A percentile compares a stretch with the other conserved stretches of the same genome.
Conservation (phyloP, 2,329 filamentous ascomycete species). For the Daldinia eschscholtzii region DNA sequence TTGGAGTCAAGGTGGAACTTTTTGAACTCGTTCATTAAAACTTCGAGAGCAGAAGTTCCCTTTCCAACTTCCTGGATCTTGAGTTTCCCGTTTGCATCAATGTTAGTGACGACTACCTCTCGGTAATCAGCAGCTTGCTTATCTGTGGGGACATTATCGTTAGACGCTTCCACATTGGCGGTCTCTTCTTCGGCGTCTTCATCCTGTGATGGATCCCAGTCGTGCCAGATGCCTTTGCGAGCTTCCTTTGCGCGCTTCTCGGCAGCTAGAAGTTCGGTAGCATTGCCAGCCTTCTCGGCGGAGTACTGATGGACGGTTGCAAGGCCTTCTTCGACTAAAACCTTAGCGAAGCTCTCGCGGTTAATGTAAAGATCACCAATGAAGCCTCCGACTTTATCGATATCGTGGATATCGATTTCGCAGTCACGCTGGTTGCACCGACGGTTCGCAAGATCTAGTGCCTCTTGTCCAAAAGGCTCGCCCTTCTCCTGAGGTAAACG, state of each 20-base stretch:
- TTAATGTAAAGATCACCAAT: constrained; percentile 95
- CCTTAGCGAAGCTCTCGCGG: constrained; percentile 94
- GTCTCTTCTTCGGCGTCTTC: constrained; percentile 70
- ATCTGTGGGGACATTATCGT: constrained; percentile 66
- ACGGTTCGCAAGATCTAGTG: constrained; percentile 88
- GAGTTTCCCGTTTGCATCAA: constrained; percentile 83
- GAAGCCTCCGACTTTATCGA: constrained; percentile 97
- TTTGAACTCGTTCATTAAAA: constrained; percentile 91
- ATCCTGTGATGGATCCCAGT: constrained; percentile 93
- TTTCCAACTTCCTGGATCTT: constrained; percentile 93
- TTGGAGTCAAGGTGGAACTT: constrained; percentile 88
- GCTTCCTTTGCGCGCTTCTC: constrained; percentile 91
- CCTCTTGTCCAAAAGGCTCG: constrained; percentile 96
- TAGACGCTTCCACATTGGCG: constrained; percentile 64
- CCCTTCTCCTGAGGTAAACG: constrained; percentile 81
- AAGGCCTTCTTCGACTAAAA: constrained; percentile 92
- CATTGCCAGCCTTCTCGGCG: constrained; percentile 93
- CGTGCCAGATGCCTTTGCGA: constrained; percentile 89
- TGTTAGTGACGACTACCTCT: constrained; percentile 91
- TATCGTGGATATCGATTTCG: constrained; percentile 93
- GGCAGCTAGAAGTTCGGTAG: constrained; percentile 85
- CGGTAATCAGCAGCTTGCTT: constrained; percentile 87
- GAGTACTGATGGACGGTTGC: constrained; percentile 95
- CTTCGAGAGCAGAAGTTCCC: constrained; percentile 85
- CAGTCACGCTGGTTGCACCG: constrained; percentile 94